Evolutionary conservation across 2,329 filamentous ascomycete genomes (phyloP), one percentile per base, ranked within the genome.

Genomic region (Lachnellula occidentalis): DNA sequence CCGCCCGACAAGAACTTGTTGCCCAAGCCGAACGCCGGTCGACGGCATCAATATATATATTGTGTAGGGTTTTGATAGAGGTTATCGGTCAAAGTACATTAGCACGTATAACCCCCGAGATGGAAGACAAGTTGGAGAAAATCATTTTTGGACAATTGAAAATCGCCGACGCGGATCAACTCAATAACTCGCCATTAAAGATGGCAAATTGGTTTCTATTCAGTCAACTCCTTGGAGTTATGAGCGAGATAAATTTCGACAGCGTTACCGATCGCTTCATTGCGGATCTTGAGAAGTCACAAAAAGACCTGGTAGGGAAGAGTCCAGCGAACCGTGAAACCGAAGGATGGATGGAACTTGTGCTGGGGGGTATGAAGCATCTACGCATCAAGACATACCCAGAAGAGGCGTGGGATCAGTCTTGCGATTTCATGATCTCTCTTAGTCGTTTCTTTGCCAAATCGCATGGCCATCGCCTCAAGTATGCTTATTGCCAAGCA

Each of bases 121-220:
- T 96, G 83, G 92, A 95, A 57, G 90, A 94, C 58, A 92, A 95
- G 62, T 78, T 99, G 4, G 92, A 97, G 69, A 90, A 86, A 59
- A 95, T 99, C 57, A 96, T 99, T 52, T 99, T 97, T 70, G 87
- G 87, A n/a, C 94, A 97, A 70, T 78, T 99, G 9, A 95, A 92
- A 67, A 88, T 87, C 45, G 87, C 91, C 7, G 92, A 97, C 57
- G 85, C 88, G 0, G 90, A 96, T 7, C 85, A 92, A 65, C 75
- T 92, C 3, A 76, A 84, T 58, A 77, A 86, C 8, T 96, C 91
- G 0, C 85, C 89, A 0, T 76, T 97, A 22, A 90, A 91, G 61
- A 84, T 94, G 72, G 89, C 94, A 14, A 99, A 99, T 66, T 99
- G 92, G 92, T 88, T 90, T 56, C 84, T 99, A 2, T 96, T 96